These are phyloP conservation scores for Ophiosphaerella korrae DNA, from an alignment of 2,329 filamentous ascomycete genomes.

Conservation along the genomic window DNA sequence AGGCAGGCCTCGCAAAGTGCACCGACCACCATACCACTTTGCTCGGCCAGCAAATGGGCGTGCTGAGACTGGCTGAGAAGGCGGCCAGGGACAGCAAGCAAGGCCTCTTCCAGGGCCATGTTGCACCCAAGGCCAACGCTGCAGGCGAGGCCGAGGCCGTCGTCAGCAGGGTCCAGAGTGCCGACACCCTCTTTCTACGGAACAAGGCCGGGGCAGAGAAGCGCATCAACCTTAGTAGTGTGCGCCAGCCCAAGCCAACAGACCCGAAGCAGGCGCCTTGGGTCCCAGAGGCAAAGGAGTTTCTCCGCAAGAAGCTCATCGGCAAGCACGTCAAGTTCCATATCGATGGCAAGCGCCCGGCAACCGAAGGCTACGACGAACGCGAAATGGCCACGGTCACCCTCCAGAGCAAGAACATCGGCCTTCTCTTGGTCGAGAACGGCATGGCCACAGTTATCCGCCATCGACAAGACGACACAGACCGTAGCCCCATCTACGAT, in stretches of 20 bases:
- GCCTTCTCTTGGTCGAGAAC: constrained; percentile 82
- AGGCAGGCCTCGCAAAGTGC: constrained; percentile 88
- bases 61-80: constrained; percentile 84
- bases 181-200: constrained; percentile 85
- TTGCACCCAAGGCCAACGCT: constrained; percentile 65
- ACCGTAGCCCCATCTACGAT: constrained; percentile 93
- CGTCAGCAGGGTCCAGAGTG: constrained; percentile 83
- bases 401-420: constrained; percentile 84
- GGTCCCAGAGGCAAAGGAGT: constrained; percentile 93
- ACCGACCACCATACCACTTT: constrained; percentile 95
- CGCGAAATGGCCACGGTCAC: constrained; percentile 91
- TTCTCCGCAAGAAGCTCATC: constrained; percentile 88
- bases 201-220: constrained; percentile 86
- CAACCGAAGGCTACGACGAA: constrained; percentile 88
- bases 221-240: constrained; percentile 88
- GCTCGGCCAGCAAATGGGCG: constrained; percentile 85
- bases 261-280: constrained; percentile 89
- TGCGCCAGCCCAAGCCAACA: constrained; percentile 87
- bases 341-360: constrained; percentile 88
- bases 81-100: constrained; percentile 76
- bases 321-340: constrained; percentile 92
- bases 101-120: constrained; percentile 81
- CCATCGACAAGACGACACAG: constrained; percentile 91
- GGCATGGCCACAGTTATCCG: constrained; percentile 94
- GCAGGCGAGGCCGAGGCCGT: constrained; percentile 75